These are phyloP conservation scores for Caryopteris hybrid DNA, from an alignment of 305 asterid genomes.

Conservation along the genomic window DNA sequence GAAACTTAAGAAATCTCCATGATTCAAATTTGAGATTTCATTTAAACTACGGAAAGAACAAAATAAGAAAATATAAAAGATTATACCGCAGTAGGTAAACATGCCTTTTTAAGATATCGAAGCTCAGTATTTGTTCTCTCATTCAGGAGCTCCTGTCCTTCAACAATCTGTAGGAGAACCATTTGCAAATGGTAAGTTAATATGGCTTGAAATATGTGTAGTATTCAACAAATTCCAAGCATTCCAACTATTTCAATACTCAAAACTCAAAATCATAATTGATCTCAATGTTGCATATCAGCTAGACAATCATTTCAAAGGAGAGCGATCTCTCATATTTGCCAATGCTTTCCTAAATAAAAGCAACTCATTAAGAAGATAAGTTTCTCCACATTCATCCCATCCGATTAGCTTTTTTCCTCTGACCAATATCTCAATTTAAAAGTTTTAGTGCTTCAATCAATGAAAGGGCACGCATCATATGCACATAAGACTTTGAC, in stretches of 20 bases:
- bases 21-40: neutral
- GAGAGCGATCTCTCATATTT: neutral
- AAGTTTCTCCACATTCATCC: neutral
- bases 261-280: neutral
- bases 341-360: neutral
- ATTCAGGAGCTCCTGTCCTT: conserved; percentile 83
- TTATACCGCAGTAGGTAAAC: neutral
- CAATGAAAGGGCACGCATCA: neutral
- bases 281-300: neutral
- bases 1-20: neutral
- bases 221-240: no score
- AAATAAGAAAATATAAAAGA: neutral
- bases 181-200: neutral
- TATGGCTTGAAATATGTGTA: neutral
- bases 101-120: conserved; percentile 77
- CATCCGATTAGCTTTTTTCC: neutral
- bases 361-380: neutral
- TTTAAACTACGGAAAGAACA: neutral
- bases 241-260: neutral
- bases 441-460: neutral
- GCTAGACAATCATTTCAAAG: neutral
- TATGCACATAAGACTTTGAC: neutral
- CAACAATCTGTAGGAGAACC: conserved; percentile 52
- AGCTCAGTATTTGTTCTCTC: conserved; percentile 81
- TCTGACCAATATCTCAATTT: neutral